These are phyloP conservation scores for Pseudotsuga menziesii DNA, from an alignment of 75 land plant genomes.

Conservation along the genomic window DNA sequence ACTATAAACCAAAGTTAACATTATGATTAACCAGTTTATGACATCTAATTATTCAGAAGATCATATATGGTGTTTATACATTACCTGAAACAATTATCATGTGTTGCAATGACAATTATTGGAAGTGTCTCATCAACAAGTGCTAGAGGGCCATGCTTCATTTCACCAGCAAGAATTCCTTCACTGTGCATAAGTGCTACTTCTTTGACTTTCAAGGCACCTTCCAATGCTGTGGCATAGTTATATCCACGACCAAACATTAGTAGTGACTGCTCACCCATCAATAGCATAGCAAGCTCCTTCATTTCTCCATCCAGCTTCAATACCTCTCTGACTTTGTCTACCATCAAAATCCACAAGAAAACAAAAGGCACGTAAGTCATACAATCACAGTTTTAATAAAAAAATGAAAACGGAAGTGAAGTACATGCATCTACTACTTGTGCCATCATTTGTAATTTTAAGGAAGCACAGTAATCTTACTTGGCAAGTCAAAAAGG, in stretches of 20 bases:
- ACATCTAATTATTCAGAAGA: background rate
- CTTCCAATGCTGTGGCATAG: conserved; percentile 97
- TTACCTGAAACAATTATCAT: conserved; percentile 87
- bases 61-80: conserved; percentile 2
- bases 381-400: no score
- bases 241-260: conserved; percentile 97
- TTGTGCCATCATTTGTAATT: background rate
- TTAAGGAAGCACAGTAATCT: conserved; percentile 13
- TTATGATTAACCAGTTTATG: background rate
- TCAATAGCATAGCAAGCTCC: conserved; percentile 78
- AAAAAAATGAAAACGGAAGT: background rate
- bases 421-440: background rate
- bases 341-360: conserved; percentile 28
- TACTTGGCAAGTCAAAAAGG: conserved; percentile 83
- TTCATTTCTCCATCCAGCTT: conserved; percentile 93
- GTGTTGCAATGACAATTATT: conserved; percentile 92
- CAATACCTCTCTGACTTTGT: conserved; percentile 76
- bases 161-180: conserved; percentile 98
- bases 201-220: conserved; percentile 97
- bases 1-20: background rate
- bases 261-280: conserved; percentile 83
- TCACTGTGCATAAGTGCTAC: conserved; percentile 98
- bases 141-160: conserved; percentile 99
- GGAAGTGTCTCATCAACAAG: conserved; percentile 95
- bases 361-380: background rate